A percentile compares a stretch with the other conserved stretches of the same genome.
phyloP scores from a whole-genome alignment of 805 yeast species.

The Wickerhamia fluorescens region DNA sequence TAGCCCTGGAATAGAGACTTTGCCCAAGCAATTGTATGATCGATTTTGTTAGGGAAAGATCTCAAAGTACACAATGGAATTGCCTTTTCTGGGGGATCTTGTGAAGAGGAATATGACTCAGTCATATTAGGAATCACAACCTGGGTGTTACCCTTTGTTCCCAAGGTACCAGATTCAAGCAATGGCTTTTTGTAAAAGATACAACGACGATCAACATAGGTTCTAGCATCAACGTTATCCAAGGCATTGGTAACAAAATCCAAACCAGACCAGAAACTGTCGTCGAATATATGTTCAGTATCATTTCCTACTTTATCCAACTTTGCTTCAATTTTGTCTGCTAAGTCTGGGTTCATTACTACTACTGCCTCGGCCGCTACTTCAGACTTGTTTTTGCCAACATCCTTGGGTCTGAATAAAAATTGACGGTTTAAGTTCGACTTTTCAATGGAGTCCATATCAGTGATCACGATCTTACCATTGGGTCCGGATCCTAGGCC shows the following conservation, averaged over 20 bases:
- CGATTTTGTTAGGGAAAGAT: constrained; percentile 96
- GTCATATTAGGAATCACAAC: constrained; percentile 90
- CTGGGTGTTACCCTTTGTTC: constrained; percentile 98
- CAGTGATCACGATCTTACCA: constrained; percentile 82
- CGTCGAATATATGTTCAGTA: constrained; percentile 80
- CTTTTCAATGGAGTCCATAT: constrained; percentile 91
- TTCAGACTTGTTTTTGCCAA: constrained; percentile 84
- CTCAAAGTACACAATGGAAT: constrained; percentile 96
- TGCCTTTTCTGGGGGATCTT: constrained; percentile 97
- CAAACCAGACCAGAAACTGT: constrained; percentile 73
- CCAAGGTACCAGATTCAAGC: constrained; percentile 94
- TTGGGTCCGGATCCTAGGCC: constrained; percentile 90
- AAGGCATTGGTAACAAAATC: constrained; percentile 94
- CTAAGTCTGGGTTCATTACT: constrained; percentile 78
- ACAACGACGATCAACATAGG: constrained; percentile 95
- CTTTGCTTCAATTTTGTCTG: constrained; percentile 66
- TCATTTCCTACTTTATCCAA: constrained; percentile 91
- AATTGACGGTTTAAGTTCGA: constrained; percentile 96
- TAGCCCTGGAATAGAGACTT: constrained; percentile 89
- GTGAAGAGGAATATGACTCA: constrained; percentile 92
- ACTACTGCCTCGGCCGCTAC: constrained; percentile 82
- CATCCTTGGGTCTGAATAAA: constrained; percentile 89
- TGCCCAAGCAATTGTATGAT: constrained; percentile 99
- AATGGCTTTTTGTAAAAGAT: constrained; percentile 86
- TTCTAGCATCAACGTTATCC: constrained; percentile 96